A percentile compares a stretch with the other conserved stretches of the same genome.
phyloP scores from a whole-genome alignment of 2,329 filamentous ascomycete genomes.

The Pseudocercospora vitis region DNA sequence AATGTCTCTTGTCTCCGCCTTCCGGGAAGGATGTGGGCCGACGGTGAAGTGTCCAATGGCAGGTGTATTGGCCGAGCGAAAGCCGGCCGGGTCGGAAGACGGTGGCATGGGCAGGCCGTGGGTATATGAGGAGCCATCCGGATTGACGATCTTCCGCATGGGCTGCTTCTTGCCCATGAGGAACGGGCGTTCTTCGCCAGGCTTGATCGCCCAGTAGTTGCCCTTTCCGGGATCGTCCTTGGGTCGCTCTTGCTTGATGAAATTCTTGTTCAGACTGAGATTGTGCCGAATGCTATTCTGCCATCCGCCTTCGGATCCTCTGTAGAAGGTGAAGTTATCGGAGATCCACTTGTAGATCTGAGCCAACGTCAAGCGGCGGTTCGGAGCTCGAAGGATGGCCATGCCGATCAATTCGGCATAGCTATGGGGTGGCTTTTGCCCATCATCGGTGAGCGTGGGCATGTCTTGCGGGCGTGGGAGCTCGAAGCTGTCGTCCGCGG shows the following conservation, averaged over 20 bases:
- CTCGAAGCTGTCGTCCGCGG: slow-evolving; percentile 49
- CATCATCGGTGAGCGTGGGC: slow-evolving; percentile 78
- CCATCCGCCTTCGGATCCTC: slow-evolving; percentile 82
- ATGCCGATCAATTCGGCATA: slow-evolving; percentile 95
- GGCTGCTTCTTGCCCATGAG: slow-evolving; percentile 75
- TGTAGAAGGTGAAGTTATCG: slow-evolving; percentile 89
- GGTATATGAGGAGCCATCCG: slow-evolving; percentile 50
- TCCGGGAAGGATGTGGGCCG: slow-evolving; percentile 34
- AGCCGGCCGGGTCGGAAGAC: slow-evolving; percentile 31
- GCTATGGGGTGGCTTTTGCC: slow-evolving; percentile 83
- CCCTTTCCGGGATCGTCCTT: slow-evolving; percentile 98
- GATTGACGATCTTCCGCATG: slow-evolving; percentile 55
- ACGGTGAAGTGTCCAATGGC: slow-evolving; percentile 40
- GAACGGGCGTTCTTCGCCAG: slow-evolving; percentile 86
- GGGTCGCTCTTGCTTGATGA: slow-evolving; percentile 90
- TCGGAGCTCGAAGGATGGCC: slow-evolving; percentile 86
- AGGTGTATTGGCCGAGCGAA: slow-evolving; percentile 43
- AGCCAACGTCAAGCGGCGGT: slow-evolving; percentile 79
- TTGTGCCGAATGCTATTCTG: slow-evolving; percentile 99
- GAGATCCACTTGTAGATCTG: slow-evolving; percentile 99
- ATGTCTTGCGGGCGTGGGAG: slow-evolving; percentile 77
- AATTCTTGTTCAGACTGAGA: slow-evolving; percentile 92
- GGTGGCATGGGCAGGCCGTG: slow-evolving; percentile 30
- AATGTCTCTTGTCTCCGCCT: slow-evolving; percentile 44
- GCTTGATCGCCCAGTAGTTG: slow-evolving; percentile 92